Evolutionary conservation across 257 asterid species (phyloP).

Genomic region (Penstemon barbatus): DNA sequence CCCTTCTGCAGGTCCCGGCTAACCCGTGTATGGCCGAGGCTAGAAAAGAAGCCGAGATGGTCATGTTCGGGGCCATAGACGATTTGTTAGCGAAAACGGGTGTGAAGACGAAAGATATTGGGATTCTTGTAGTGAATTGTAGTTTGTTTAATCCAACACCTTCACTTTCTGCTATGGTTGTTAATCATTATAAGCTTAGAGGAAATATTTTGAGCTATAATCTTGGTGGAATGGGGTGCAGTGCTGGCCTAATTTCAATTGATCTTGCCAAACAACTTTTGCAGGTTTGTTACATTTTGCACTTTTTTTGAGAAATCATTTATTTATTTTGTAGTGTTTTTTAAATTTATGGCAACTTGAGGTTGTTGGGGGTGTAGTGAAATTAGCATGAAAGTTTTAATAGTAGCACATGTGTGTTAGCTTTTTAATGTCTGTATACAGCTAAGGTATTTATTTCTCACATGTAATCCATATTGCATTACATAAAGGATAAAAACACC

Average conservation of each 20-base stretch:
- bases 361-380: too few species aligned
- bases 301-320: background rate
- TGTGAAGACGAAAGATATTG: conserved; percentile 32
- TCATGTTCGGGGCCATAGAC: conserved; percentile 36
- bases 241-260: conserved; percentile 42
- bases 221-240: conserved; percentile 48
- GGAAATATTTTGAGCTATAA: conserved; percentile 33
- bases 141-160: conserved; percentile 34
- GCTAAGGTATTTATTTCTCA: too few species aligned
- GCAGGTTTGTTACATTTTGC: conserved; percentile 24
- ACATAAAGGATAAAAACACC: too few species aligned
- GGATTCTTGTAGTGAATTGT: conserved; percentile 39
- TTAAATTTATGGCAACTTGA: background rate
- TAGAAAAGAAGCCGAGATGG: conserved; percentile 36
- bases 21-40: conserved; percentile 25
- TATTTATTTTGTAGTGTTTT: background rate
- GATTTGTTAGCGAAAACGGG: conserved; percentile 33
- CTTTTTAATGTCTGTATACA: too few species aligned
- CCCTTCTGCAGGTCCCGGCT: conserved; percentile 4
- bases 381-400: too few species aligned
- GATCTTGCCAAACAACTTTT: conserved; percentile 42
- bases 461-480: too few species aligned
- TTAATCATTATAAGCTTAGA: conserved; percentile 41
- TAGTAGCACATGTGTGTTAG: too few species aligned
- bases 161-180: conserved; percentile 38